Evolutionary conservation across 2,329 filamentous ascomycete genomes (phyloP), one percentile per base, ranked within the genome.

Genomic region (Epichloe gansuensis): DNA sequence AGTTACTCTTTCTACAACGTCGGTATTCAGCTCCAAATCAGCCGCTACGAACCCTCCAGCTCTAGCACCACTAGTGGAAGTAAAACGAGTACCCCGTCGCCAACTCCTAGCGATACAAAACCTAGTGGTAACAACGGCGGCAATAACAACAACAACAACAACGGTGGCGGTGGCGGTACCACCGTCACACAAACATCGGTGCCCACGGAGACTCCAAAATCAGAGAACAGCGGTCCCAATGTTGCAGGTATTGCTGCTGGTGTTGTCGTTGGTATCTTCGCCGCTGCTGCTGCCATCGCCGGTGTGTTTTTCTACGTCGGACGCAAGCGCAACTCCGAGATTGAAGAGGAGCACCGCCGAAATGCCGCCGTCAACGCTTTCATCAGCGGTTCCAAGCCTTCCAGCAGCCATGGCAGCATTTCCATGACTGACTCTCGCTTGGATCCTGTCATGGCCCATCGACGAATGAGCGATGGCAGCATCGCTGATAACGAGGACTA

Each of bases 401-500:
- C 82, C 2, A 71, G 72, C 52, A 82, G 77, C 70, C 77, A 80
- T 65, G 79, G 83, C 55, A 75, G 75, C 55, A 69, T 81, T 69
- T 88, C 87, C 9, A 84, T 87, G 71, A 81, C 81, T 13, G 91
- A 97, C 65, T 84, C 87, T 42, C 82, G 91, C 51, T 81, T 96
- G 53, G 91, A 97, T 58, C 89, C 89, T 7, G 83, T 89, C 57
- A 84, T 94, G 77, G 84, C 85, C 53, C 81, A 89, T 60, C 78
- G 89, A 64, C 81, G 90, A 68, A 79, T 91, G 72, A 96, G 91
- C 70, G 88, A 93, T 63, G 91, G 91, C 60, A 96, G 90, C 69
- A 96, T 97, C 68, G 91, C 90, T 50, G 91, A 97, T 68, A 94
- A 96, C 70, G 83, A 95, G 70, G 91, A 97, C 68, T 97, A 95